A percentile compares a stretch with the other conserved stretches of the same genome.
Evolutionary conservation across 2,329 filamentous ascomycete species (phyloP).

Genomic region (Teratosphaeria nubilosa): DNA sequence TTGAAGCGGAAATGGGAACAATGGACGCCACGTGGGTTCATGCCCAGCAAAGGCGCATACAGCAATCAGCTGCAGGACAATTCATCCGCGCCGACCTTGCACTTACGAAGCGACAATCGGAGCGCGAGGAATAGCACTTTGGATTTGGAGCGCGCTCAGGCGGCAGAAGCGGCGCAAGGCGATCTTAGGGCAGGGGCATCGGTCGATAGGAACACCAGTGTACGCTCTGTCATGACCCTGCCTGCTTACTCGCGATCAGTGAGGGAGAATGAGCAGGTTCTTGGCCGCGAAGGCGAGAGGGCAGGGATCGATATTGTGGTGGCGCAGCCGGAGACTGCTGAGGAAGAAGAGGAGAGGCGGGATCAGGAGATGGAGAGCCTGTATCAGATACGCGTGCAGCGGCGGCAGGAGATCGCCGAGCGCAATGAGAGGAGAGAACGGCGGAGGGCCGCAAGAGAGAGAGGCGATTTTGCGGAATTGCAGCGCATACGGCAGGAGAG

Average conservation of each 20-base stretch:
- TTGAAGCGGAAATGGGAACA: slow-evolving; percentile 25
- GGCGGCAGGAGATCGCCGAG: slow-evolving; percentile 65
- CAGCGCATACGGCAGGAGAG: slow-evolving; percentile 50
- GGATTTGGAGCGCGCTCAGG: slow-evolving; percentile 16
- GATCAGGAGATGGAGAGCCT: slow-evolving; percentile 88
- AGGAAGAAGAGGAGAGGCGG: slow-evolving; percentile 67
- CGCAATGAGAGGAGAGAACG: slow-evolving; percentile 64
- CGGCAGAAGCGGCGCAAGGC: slow-evolving; percentile 6
- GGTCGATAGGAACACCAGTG: slow-evolving; percentile 72
- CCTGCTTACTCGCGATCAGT: slow-evolving; percentile 71
- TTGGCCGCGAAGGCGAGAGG: slow-evolving; percentile 82
- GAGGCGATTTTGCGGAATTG: slow-evolving; percentile 61
- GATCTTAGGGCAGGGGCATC: slow-evolving; percentile 25
- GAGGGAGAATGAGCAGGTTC: slow-evolving; percentile 65
- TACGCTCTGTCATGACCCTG: slow-evolving; percentile 89
- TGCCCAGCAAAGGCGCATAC: slow-evolving; percentile 19
- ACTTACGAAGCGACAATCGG: slow-evolving; percentile 14
- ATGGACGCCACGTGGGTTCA: slow-evolving; percentile 19
- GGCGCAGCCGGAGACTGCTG: slow-evolving; percentile 68
- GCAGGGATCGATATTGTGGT: slow-evolving; percentile 85
- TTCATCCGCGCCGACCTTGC: slow-evolving; percentile 14
- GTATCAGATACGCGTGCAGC: slow-evolving; percentile 75
- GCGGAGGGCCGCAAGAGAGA: slow-evolving; percentile 59
- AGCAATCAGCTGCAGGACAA: slow-evolving; percentile 21
- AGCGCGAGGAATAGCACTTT: slow-evolving; percentile 14